Conservation (phyloP, 768 basidiomycete species). For the Astraeus odoratus region DNA sequence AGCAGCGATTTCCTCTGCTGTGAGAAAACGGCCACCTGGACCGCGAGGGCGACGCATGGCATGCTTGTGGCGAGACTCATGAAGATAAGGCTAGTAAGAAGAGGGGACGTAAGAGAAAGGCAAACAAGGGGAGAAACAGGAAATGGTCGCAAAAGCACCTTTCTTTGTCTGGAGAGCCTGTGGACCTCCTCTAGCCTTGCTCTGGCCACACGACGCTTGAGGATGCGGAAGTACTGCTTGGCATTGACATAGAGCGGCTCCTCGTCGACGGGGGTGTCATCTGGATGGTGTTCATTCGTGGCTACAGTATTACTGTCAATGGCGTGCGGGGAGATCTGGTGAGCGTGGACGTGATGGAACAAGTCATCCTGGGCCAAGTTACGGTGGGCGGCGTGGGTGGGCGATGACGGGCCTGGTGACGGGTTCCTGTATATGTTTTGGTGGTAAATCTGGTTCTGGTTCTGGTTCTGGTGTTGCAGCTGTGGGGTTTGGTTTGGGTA, state of each 20-base stretch:
- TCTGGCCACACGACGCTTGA: conserved; percentile 88
- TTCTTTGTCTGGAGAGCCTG: conserved; percentile 85
- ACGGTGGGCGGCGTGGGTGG: conserved; percentile 20
- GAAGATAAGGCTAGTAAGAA: conserved; percentile 79
- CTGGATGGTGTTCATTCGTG: conserved; percentile 19
- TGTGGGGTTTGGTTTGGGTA: conserved; percentile 16
- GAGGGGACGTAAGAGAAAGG: neutral
- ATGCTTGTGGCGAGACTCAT: conserved; percentile 96
- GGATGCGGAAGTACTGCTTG: conserved; percentile 97
- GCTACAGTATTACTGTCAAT: conserved; percentile 5
- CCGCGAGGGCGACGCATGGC: conserved; percentile 96
- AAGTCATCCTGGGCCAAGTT: conserved; percentile 24
- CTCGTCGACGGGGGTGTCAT: conserved; percentile 63
- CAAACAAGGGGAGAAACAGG: neutral
- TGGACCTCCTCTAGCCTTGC: conserved; percentile 93
- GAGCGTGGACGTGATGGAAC: conserved; percentile 25
- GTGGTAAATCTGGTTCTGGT: conserved; percentile 20
- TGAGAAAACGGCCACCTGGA: conserved; percentile 95
- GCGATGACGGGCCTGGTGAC: conserved; percentile 26
- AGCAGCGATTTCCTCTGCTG: conserved; percentile 89
- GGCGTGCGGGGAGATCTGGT: conserved; percentile 9
- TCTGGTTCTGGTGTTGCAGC: conserved; percentile 14
- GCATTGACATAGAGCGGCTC: conserved; percentile 99
- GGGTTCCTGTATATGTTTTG: conserved; percentile 20
- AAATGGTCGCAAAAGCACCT: conserved; percentile 44